A percentile compares a stretch with the other conserved stretches of the same genome.
Conservation (phyloP, 176 grass and related monocot species). For the Hsuehochloa calcarea region DNA sequence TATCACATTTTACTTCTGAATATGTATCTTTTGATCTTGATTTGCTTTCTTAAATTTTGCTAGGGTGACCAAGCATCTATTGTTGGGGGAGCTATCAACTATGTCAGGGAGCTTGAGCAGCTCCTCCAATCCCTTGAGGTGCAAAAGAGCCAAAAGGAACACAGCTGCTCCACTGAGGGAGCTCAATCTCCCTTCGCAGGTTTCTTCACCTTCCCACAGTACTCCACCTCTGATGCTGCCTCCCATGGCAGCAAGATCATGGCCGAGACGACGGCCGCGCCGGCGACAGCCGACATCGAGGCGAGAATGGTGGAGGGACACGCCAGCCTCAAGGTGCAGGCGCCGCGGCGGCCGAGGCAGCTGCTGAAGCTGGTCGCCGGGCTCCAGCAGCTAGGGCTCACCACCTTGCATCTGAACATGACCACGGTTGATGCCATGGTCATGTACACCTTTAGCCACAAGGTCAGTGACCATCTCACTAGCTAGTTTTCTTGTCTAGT, state of each 20-base stretch:
- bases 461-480: constrained; percentile 19
- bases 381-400: constrained; percentile 45
- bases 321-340: constrained; percentile 51
- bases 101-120: constrained; percentile 75
- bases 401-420: constrained; percentile 56
- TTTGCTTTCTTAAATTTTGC: not conserved
- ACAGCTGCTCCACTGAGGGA: not conserved
- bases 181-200: constrained; percentile 29
- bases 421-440: constrained; percentile 31
- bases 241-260: not conserved
- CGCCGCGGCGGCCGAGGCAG: constrained; percentile 39
- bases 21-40: not conserved
- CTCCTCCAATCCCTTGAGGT: constrained; percentile 57
- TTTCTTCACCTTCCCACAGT: constrained; percentile 63
- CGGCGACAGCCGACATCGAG: constrained; percentile 44
- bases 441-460: constrained; percentile 59
- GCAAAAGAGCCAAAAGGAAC: constrained; percentile 32
- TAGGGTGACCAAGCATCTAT: constrained; percentile 86
- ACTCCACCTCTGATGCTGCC: constrained; percentile 15
- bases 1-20: not conserved
- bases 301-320: constrained; percentile 55
- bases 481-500: not conserved
- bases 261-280: not conserved
- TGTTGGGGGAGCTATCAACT: constrained; percentile 78
- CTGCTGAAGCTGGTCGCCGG: constrained; percentile 38